These are phyloP conservation scores for Carallia brachiata DNA, from an alignment of 345 rosid species.

Conservation along the genomic window DNA sequence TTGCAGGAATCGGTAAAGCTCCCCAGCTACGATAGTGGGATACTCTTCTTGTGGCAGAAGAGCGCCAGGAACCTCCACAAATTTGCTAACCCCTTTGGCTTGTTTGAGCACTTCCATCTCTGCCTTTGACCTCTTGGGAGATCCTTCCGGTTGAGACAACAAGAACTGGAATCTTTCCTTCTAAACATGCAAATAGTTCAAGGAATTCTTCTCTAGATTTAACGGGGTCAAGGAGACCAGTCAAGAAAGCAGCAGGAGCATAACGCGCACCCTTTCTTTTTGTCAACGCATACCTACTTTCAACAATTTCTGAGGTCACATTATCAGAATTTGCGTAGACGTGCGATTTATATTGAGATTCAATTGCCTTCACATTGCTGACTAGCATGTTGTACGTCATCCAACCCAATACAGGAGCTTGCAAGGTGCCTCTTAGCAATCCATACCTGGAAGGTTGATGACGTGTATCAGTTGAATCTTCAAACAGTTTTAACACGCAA, in stretches of 20 bases:
- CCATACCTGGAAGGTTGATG: conserved; percentile 53
- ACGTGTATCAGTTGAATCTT: conserved; percentile 2
- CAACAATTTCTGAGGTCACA: conserved; percentile 50
- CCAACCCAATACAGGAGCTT: conserved; percentile 86
- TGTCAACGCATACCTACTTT: conserved; percentile 72
- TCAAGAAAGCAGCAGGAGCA: conserved; percentile 87
- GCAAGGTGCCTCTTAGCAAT: conserved; percentile 70
- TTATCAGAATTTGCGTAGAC: conserved; percentile 82
- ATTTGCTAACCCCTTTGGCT: conserved; percentile 71
- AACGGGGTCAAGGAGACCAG: conserved; percentile 86
- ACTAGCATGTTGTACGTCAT: conserved; percentile 78
- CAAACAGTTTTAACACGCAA: no score
- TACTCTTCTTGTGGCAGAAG: conserved; percentile 93
- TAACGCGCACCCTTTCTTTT: conserved; percentile 73
- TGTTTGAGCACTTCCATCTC: conserved; percentile 82
- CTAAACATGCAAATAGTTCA: conserved; percentile 60
- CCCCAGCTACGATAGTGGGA: conserved; percentile 61
- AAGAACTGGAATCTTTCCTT: conserved; percentile 57
- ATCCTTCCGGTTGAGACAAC: conserved; percentile 60
- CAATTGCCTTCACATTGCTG: conserved; percentile 83
- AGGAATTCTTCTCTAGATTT: conserved; percentile 68
- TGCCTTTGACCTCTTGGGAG: conserved; percentile 86
- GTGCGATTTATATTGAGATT: conserved; percentile 84
- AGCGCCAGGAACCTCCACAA: conserved; percentile 74
- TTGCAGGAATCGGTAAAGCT: conserved; percentile 60